Base-by-base conservation (phyloP, 768 basidiomycete genomes). In the Russula sp. region DNA sequence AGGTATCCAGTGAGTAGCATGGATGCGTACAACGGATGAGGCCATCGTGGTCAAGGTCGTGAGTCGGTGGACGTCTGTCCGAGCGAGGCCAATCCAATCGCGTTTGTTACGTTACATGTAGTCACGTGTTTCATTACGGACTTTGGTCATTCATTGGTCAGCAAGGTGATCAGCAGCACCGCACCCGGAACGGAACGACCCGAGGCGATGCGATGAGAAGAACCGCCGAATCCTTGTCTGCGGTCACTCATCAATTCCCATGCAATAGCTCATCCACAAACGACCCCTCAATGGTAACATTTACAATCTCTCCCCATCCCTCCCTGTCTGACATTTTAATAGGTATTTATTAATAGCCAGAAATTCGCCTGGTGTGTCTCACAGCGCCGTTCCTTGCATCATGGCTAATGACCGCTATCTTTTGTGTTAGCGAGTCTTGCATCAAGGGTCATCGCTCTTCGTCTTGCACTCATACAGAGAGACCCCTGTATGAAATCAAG, bases 401-500 rank as follows among this genome's bases (percentile, higher is more conserved):
- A 11, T 22, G 1, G 13, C 47, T 45, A 39, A 35, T 35, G 29
- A 54, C 18, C 1, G 10, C 20, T 32, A 13, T 46, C 32, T 9
- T 9, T 45, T 14, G n/a, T 32, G 2, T 25, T 54, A 67, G 66
- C 64, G 66, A 67, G 51, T 61, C 66, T 3, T 67, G 66, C 54
- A 67, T 67, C 54, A 67, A 67, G 58, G 66, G 66, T 18, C 66
- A 67, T 51, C 66, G 66, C 49, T 67, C 66, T 22, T 67, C 66
- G 5, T 67, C 66, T 5, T 67, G 66, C 34, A 56, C 66, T 10
- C 66, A 67, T 46, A 65, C 66, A 34, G 66, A 65, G 41, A 61
- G 66, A 11, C 66, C 66, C 6, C 45, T 67, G n/a, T 67, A 56
- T 9, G 66, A 67, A 36, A 65, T 67, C 20, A 67, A 67, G 58